Conservation (phyloP, 495 filamentous ascomycete species). For the Tuber melanosporum region DNA sequence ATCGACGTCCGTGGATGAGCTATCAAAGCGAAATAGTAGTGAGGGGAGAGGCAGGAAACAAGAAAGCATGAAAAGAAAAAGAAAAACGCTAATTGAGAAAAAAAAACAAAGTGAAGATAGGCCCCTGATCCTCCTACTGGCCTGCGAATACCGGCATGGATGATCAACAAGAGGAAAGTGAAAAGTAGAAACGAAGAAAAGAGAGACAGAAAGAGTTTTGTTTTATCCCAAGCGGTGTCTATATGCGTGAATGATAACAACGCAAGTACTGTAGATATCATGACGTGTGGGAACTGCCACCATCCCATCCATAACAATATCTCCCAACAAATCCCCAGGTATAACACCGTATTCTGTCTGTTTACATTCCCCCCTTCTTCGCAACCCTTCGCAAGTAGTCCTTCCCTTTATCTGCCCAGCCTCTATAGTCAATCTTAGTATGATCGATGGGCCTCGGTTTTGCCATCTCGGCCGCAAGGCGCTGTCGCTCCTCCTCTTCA, state of each 20-base stretch:
- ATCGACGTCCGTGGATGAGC: background rate
- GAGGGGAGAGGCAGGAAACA: background rate
- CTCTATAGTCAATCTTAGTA: constrained; percentile 38
- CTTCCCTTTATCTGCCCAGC: constrained; percentile 52
- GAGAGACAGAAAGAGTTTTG: background rate
- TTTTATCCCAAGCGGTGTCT: background rate
- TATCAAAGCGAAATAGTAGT: background rate
- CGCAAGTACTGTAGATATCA: too few species aligned
- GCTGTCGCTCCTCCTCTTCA: constrained; percentile 44
- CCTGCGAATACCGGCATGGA: background rate
- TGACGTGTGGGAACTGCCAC: background rate
- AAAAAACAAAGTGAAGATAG: background rate
- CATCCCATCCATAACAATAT: background rate
- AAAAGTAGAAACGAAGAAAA: background rate
- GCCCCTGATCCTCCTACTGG: background rate
- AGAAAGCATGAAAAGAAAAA: background rate
- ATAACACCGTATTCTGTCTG: constrained; percentile 3
- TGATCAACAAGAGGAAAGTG: background rate
- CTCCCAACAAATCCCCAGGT: background rate
- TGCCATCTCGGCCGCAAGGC: constrained; percentile 23
- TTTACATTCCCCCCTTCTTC: constrained; percentile 41
- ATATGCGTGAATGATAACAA: background rate
- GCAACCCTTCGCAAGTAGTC: constrained; percentile 47
- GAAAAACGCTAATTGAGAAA: background rate
- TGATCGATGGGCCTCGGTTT: constrained; percentile 20